Evolutionary conservation across 192 early-diverging fungal genomes (phyloP).

Genomic region (Funneliformis geosporum): DNA sequence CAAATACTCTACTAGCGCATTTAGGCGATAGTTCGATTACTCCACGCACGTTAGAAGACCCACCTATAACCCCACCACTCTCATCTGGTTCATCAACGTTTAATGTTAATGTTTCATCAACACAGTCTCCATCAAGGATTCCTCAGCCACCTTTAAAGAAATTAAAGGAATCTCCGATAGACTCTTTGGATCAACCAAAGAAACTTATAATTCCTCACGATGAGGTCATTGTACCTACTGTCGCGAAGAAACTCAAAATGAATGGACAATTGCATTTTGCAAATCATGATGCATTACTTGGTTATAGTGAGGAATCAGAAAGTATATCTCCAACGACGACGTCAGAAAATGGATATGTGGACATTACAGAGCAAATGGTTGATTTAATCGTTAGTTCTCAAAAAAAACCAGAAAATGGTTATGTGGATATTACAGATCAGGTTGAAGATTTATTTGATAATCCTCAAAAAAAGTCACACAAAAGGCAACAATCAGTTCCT

Average conservation of each 20-base stretch:
- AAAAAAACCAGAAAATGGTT: conserved; percentile 2
- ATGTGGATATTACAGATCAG: conserved; percentile 25
- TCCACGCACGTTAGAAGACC: not conserved
- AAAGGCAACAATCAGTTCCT: not conserved
- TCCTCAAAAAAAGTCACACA: not conserved
- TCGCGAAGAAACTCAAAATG: conserved; percentile 28
- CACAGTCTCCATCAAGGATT: too few relatives aligned
- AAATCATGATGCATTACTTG: conserved; percentile 22
- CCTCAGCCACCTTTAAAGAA: too few relatives aligned
- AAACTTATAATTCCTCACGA: conserved; percentile 23
- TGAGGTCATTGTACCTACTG: conserved; percentile 28
- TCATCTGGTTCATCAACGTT: not conserved
- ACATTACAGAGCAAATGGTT: conserved; percentile 24
- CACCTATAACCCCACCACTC: not conserved
- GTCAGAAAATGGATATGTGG: conserved; percentile 11
- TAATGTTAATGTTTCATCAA: too few relatives aligned
- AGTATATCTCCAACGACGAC: not conserved
- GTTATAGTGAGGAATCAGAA: not conserved
- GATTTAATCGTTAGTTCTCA: not conserved
- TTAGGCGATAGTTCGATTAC: not conserved
- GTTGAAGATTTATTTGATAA: conserved; percentile 16
- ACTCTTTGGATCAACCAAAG: not conserved
- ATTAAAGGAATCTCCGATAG: not conserved
- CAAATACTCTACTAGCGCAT: not conserved
- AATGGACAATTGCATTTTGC: conserved; percentile 8